phyloP scores from a whole-genome alignment of 768 basidiomycete species.

The Trametes elegans region DNA sequence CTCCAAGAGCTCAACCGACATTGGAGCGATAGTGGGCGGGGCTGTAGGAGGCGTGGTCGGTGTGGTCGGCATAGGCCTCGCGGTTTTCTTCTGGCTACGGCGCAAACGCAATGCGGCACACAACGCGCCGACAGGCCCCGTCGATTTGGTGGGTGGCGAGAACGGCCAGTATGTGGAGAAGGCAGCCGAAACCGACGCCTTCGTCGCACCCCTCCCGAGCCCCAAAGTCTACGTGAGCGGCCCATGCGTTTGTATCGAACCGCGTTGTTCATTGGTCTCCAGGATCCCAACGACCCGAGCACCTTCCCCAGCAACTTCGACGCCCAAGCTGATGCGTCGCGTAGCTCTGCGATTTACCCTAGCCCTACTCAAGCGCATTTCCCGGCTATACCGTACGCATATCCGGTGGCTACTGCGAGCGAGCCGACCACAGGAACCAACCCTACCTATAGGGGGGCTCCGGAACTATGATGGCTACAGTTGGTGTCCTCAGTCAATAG shows the following conservation, averaged over 20 bases:
- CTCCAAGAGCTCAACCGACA: slow-evolving; percentile 10
- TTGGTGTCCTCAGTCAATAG: neutral
- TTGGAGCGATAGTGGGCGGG: slow-evolving; percentile 10
- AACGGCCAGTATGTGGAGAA: slow-evolving; percentile 6
- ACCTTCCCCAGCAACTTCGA: slow-evolving; percentile 8
- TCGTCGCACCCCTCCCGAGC: neutral
- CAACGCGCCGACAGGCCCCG: slow-evolving; percentile 2
- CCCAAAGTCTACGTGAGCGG: slow-evolving; percentile 13
- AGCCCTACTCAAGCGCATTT: neutral
- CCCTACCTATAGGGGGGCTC: slow-evolving; percentile 3
- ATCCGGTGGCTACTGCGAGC: neutral
- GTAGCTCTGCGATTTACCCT: neutral
- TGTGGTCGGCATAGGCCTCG: neutral
- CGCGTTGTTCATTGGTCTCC: neutral
- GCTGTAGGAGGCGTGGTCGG: slow-evolving; percentile 12
- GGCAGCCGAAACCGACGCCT: neutral
- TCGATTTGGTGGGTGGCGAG: slow-evolving; percentile 6
- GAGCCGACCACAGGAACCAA: neutral
- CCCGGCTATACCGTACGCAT: neutral
- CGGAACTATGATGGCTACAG: neutral
- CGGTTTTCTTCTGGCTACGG: slow-evolving; percentile 9
- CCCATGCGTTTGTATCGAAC: no score
- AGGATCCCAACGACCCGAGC: slow-evolving; percentile 17
- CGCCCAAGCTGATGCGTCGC: neutral
- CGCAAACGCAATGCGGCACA: neutral